Evolutionary conservation across 805 yeast species (phyloP), one percentile per base, ranked within the genome.

Genomic region (Tetrapisispora arboricola): DNA sequence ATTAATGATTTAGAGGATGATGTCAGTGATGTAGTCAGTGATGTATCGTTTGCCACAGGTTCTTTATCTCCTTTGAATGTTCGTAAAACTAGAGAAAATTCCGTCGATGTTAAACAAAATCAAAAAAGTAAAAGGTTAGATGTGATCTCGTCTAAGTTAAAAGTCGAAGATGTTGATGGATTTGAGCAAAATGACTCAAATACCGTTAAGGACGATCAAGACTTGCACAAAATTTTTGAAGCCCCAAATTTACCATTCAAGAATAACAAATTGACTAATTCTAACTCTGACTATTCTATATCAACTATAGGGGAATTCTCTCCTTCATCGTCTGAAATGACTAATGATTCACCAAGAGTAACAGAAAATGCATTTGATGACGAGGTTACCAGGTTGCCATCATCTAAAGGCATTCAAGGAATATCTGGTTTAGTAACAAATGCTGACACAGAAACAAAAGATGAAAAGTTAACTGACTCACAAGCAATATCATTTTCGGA

Each of bases 301-400:
- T 65, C 71, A 1, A 57, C 61, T 2, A 67, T 69, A 31, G 73
- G 73, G 1, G 70, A 69, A 12, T 69, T 62, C 49, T 67, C 72
- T 2, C 73, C 73, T 16, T 64, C 70, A 6, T 66, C 71, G 19
- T 66, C 71, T 1, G 72, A 68, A 39, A 58, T 67, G 52, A 61
- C 65, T 6, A 57, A 55, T 42, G 71, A 65, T 27, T 63, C 70
- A 7, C 70, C 70, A 8, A 61, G 57, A 32, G 36, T 47, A 18
- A 47, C 46, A 36, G 21, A 46, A 41, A 42, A 43, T 31, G 53
- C 46, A 29, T 49, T 49, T 27, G 46, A 44, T 9, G 32, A 25
- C 3, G 46, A 38, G 11, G 46, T 40, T 3, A 42, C 42, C 15
- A 27, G 41, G 20, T 57, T 67, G 2, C 72, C 73, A 25, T 58